phyloP scores from a whole-genome alignment of 2,329 filamentous ascomycete species.

The Phyllosticta paracitricarpa region DNA sequence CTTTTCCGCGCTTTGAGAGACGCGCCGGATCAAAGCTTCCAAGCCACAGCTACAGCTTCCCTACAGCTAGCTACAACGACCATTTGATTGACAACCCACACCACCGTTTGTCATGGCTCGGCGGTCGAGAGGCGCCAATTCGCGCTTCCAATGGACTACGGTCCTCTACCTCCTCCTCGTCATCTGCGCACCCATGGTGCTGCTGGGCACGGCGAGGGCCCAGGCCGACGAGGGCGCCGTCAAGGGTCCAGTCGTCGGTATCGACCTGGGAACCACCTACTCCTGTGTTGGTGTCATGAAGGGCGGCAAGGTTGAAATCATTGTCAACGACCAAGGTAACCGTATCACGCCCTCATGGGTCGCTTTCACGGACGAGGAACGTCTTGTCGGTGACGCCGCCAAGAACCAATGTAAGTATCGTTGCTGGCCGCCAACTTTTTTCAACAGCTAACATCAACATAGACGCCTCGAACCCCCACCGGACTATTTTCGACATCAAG shows the following conservation, averaged over 20 bases:
- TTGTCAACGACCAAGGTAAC: constrained; percentile 36
- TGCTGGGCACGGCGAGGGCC: constrained; percentile 66
- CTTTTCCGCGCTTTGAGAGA: neutral
- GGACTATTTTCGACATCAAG: constrained; percentile 42
- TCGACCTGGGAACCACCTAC: constrained; percentile 29
- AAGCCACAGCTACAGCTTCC: neutral
- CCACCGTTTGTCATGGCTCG: constrained; percentile 39
- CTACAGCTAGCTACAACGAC: neutral
- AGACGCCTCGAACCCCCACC: constrained; percentile 37
- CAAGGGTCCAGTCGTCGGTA: constrained; percentile 26
- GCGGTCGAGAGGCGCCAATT: constrained; percentile 52
- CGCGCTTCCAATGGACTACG: constrained; percentile 74
- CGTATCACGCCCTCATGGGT: constrained; percentile 60
- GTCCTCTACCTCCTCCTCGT: constrained; percentile 87
- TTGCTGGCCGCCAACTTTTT: no score
- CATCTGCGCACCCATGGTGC: constrained; percentile 72
- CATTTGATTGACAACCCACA: neutral
- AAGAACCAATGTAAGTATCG: constrained; percentile 29
- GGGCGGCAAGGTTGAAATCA: constrained; percentile 33
- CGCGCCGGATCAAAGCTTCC: neutral
- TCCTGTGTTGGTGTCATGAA: constrained; percentile 32
- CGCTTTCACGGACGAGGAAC: constrained; percentile 93
- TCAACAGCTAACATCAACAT: neutral
- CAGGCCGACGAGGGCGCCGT: constrained; percentile 54
- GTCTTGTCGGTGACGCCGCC: constrained; percentile 83